These are phyloP conservation scores for Xylariaceae sp. DNA, from an alignment of 2,329 filamentous ascomycete genomes.

Conservation along the genomic window DNA sequence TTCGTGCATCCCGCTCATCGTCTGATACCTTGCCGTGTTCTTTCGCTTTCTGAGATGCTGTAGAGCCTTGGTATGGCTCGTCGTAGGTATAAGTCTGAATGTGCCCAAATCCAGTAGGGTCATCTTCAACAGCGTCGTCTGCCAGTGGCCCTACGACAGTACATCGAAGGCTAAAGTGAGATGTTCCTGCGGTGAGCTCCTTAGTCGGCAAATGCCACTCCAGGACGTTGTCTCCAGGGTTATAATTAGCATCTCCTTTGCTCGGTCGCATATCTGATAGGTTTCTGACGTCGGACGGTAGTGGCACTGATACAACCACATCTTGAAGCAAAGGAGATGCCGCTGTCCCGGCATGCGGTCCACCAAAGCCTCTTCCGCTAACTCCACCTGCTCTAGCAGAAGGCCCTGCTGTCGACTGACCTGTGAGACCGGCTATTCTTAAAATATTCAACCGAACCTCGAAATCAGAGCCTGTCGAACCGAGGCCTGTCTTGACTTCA, in stretches of 20 bases:
- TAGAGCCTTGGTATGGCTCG: constrained; percentile 50
- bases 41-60: constrained; percentile 33
- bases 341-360: constrained; percentile 48
- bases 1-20: constrained; percentile 49
- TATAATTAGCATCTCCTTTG: constrained; percentile 78
- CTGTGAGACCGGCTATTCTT: constrained; percentile 51
- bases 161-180: constrained; percentile 70
- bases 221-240: constrained; percentile 62
- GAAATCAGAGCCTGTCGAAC: constrained; percentile 72
- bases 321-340: constrained; percentile 65
- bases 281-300: constrained; percentile 75
- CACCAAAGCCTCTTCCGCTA: constrained; percentile 39
- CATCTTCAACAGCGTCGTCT: constrained; percentile 42
- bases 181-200: constrained; percentile 62
- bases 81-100: constrained; percentile 48
- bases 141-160: constrained; percentile 65
- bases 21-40: constrained; percentile 31
- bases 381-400: constrained; percentile 40
- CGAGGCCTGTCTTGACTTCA: constrained; percentile 76
- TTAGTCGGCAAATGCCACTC: constrained; percentile 81
- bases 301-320: constrained; percentile 69
- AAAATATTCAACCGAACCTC: constrained; percentile 74
- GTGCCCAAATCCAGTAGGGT: constrained; percentile 49
- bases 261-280: constrained; percentile 75
- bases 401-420: constrained; percentile 35